phyloP scores from a whole-genome alignment of 2,329 filamentous ascomycete genomes.

The Paecilomyces niveus region DNA sequence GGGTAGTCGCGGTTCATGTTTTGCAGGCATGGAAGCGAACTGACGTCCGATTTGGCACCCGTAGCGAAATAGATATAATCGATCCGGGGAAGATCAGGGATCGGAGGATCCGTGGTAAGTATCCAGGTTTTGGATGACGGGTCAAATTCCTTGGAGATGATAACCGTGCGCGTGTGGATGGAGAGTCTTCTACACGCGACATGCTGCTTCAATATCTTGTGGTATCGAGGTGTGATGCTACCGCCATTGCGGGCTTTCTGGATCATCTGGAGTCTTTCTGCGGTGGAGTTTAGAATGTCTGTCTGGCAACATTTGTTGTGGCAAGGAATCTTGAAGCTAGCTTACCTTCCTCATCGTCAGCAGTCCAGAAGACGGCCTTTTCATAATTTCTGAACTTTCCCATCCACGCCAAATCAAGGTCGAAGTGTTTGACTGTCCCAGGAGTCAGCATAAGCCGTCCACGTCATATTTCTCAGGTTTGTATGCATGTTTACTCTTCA shows the following conservation, averaged over 20 bases:
- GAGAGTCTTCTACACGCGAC: constrained; percentile 45
- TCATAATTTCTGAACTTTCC: constrained; percentile 74
- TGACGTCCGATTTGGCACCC: constrained; percentile 59
- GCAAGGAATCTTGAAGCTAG: too few relatives aligned
- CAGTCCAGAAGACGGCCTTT: constrained; percentile 70
- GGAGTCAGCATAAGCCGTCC: constrained; percentile 4
- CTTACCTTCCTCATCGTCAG: constrained; percentile 54
- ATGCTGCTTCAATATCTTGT: constrained; percentile 60
- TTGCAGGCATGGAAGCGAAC: constrained; percentile 53
- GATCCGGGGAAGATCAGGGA: constrained; percentile 41
- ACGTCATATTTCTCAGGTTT: not conserved
- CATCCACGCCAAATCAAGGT: constrained; percentile 71
- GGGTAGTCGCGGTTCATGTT: constrained; percentile 54
- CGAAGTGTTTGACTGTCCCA: constrained; percentile 61
- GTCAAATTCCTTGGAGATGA: constrained; percentile 49
- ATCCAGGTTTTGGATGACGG: constrained; percentile 41
- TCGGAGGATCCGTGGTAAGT: constrained; percentile 47
- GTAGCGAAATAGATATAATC: constrained; percentile 74
- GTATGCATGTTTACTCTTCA: constrained; percentile 33
- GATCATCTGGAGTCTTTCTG: constrained; percentile 58
- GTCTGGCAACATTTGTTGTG: too few relatives aligned
- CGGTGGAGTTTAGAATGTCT: too few relatives aligned
- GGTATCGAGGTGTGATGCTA: constrained; percentile 64
- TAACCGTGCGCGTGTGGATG: constrained; percentile 52
- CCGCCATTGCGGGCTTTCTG: constrained; percentile 63